Percentiles rank a stretch among this genome's conserved stretches.
Conservation (phyloP, 192 early-diverging fungal species). For the Coemansia sp. region DNA sequence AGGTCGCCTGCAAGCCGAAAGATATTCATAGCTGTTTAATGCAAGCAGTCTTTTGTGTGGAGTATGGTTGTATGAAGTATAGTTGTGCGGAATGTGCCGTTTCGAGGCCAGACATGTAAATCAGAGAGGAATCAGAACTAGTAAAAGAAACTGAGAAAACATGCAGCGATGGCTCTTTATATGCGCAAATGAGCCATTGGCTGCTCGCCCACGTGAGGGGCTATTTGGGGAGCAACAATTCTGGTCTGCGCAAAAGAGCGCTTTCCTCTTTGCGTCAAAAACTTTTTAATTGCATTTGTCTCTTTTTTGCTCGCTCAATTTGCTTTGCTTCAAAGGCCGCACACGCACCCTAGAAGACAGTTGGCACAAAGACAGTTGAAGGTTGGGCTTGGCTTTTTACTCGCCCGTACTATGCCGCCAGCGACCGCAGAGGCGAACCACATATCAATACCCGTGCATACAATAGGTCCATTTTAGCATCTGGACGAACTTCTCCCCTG, state of each 20-base stretch:
- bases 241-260: neutral
- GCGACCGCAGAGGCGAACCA: conserved; percentile 9
- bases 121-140: neutral
- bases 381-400: conserved; percentile 7
- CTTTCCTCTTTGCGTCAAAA: neutral
- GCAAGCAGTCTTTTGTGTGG: neutral
- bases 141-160: neutral
- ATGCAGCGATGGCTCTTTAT: neutral
- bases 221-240: neutral
- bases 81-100: neutral
- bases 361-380: neutral
- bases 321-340: conserved; percentile 2
- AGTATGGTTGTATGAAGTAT: neutral
- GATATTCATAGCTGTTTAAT: conserved; percentile 72
- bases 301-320: neutral
- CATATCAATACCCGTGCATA: conserved; percentile 8
- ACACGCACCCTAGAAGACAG: neutral
- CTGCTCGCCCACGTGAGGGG: neutral
- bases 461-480: conserved; percentile 3
- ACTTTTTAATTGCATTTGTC: neutral
- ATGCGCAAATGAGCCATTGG: neutral
- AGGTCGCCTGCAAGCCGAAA: conserved; percentile 90
- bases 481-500: neutral
- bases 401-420: conserved; percentile 14
- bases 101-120: conserved; percentile 2